Evolutionary conservation across 2,329 filamentous ascomycete genomes (phyloP).

Genomic region (Paraconiothyrium sp.): DNA sequence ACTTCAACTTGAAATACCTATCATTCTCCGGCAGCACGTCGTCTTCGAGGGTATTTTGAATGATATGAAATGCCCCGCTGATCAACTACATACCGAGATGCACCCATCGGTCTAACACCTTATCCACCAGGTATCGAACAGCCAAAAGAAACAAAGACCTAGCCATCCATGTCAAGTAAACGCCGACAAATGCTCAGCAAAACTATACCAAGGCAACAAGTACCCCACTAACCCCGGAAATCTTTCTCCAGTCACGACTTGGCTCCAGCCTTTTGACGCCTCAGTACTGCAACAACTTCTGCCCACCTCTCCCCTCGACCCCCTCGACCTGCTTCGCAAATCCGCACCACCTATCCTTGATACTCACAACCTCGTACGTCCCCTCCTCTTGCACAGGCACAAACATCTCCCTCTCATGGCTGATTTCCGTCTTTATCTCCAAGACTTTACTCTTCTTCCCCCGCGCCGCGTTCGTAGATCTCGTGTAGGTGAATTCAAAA

Average conservation of each 20-base stretch:
- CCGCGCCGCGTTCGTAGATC: constrained; percentile 82
- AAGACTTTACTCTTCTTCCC: constrained; percentile 72
- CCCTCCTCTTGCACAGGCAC: constrained; percentile 91
- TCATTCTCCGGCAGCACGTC: no score
- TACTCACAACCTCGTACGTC: constrained; percentile 95
- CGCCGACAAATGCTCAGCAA: constrained; percentile 11
- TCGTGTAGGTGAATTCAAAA: constrained; percentile 97
- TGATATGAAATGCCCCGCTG: constrained; percentile 1
- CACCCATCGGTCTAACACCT: not conserved
- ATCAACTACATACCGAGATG: not conserved
- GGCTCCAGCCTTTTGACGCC: not conserved
- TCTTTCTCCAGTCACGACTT: not conserved
- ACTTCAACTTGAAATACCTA: not conserved
- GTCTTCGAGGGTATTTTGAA: not conserved
- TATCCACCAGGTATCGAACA: not conserved
- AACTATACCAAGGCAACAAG: not conserved
- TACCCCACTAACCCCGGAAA: not conserved
- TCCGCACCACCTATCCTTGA: constrained; percentile 91
- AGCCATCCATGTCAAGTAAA: constrained; percentile 5
- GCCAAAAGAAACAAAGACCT: not conserved
- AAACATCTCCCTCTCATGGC: constrained; percentile 81
- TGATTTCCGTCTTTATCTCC: constrained; percentile 89
- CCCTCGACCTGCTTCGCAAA: constrained; percentile 76
- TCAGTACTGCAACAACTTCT: constrained; percentile 53
- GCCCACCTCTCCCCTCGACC: constrained; percentile 45